phyloP scores from a whole-genome alignment of 768 basidiomycete genomes.

The Pisolithus sp. region DNA sequence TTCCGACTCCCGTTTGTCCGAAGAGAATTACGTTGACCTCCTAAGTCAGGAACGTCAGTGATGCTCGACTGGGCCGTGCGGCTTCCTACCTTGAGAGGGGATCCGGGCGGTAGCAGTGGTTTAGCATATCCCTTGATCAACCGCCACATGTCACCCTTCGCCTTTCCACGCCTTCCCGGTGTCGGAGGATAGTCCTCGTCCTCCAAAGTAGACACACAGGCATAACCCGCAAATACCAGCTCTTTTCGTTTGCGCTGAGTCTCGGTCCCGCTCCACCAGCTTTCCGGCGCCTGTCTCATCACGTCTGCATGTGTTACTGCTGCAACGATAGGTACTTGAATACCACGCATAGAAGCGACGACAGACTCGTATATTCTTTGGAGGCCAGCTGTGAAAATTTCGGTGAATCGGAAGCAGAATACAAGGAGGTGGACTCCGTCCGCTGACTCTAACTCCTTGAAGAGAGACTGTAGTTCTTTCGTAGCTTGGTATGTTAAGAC shows the following conservation, averaged over 20 bases:
- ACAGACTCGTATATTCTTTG: not conserved
- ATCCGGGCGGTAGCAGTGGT: not conserved
- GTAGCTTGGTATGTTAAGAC: not conserved
- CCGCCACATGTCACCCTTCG: not conserved
- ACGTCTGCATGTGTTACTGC: not conserved
- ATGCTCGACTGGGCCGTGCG: not conserved
- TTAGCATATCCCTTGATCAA: not conserved
- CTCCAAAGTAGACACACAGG: not conserved
- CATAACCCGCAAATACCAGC: not conserved
- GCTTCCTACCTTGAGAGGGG: not conserved
- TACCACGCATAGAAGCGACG: not conserved
- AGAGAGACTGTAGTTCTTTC: not conserved
- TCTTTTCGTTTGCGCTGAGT: not conserved
- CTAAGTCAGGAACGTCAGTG: not conserved
- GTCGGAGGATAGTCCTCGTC: not conserved
- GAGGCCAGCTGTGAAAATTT: not conserved
- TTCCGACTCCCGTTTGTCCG: slow-evolving; percentile 1
- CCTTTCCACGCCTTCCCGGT: not conserved
- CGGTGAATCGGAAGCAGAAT: not conserved
- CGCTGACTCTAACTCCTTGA: not conserved
- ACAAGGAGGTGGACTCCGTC: not conserved
- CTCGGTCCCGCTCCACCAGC: not conserved
- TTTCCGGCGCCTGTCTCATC: not conserved
- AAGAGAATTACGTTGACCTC: slow-evolving; percentile 1
- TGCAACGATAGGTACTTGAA: not conserved